Evolutionary conservation across 2,329 filamentous ascomycete species (phyloP).

Genomic region (Diaporthe nobilis): DNA sequence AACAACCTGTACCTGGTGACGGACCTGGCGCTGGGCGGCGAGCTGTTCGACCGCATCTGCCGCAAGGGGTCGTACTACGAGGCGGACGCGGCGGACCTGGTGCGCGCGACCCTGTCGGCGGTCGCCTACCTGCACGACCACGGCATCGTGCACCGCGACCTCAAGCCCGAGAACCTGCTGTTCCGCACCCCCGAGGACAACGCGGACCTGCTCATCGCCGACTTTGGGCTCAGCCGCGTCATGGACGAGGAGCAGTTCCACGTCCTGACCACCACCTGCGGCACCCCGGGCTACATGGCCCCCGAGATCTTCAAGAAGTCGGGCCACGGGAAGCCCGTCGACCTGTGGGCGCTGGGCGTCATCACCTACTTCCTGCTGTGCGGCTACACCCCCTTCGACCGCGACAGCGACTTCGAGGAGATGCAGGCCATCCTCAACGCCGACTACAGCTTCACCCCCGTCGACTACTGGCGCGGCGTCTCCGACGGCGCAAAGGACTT

Average conservation of each 20-base stretch:
- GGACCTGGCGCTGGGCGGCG: slow-evolving; percentile 94
- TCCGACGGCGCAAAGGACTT: slow-evolving; percentile 90
- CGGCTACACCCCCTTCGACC: slow-evolving; percentile 98
- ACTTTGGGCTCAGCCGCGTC: slow-evolving; percentile 95
- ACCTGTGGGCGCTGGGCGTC: slow-evolving; percentile 98
- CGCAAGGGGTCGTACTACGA: slow-evolving; percentile 99
- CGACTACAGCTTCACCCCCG: slow-evolving; percentile 94
- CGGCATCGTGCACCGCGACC: slow-evolving; percentile 96
- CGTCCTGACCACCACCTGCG: slow-evolving; percentile 96
- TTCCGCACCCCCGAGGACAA: slow-evolving; percentile 99
- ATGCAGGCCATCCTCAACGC: slow-evolving; percentile 99
- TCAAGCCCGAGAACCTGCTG: slow-evolving; percentile 97
- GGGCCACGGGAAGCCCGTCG: slow-evolving; percentile 96
- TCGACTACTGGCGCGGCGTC: slow-evolving; percentile 97
- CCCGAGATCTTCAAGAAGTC: slow-evolving; percentile 99
- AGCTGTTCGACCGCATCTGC: slow-evolving; percentile 98
- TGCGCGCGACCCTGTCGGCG: slow-evolving; percentile 94
- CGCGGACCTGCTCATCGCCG: slow-evolving; percentile 94
- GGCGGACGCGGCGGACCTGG: slow-evolving; percentile 94
- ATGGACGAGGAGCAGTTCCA: slow-evolving; percentile 99
- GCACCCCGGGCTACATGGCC: slow-evolving; percentile 98
- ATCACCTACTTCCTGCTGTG: slow-evolving; percentile 99
- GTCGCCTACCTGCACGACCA: slow-evolving; percentile 99
- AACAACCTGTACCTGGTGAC: slow-evolving; percentile 99
- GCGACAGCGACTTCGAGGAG: slow-evolving; percentile 97